phyloP scores from a whole-genome alignment of 371 early-diverging fungal species.

The Vairimorpha apis region DNA sequence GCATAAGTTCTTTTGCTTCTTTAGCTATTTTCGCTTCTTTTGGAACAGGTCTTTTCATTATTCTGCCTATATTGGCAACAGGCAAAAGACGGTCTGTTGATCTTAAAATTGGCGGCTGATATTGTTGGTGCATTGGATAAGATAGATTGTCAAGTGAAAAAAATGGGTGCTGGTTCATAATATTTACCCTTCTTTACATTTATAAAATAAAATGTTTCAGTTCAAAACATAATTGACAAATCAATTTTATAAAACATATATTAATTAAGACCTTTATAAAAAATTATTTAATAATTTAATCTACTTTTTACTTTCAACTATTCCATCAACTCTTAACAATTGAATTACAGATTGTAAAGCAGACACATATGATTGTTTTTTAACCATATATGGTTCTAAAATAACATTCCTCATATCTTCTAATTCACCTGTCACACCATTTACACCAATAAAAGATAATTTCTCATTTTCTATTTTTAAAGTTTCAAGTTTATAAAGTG shows the following conservation, averaged over 20 bases:
- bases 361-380: constrained; percentile 94
- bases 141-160: neutral
- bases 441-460: constrained; percentile 74
- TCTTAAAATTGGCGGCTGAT: constrained; percentile 30
- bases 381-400: constrained; percentile 97
- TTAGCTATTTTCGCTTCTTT: constrained; percentile 94
- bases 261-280: no score
- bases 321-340: constrained; percentile 64
- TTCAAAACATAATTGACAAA: no score
- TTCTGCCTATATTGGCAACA: constrained; percentile 83
- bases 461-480: constrained; percentile 89
- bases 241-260: no score
- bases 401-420: constrained; percentile 88
- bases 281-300: no score
- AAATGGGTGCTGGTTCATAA: constrained; percentile 12
- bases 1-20: constrained; percentile 93
- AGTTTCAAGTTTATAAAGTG: constrained; percentile 81
- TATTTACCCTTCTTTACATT: no score
- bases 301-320: constrained; percentile 56
- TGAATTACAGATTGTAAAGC: constrained; percentile 77
- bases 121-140: constrained; percentile 3
- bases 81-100: constrained; percentile 81
- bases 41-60: constrained; percentile 94
- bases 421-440: constrained; percentile 84
- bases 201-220: no score